Percentiles rank a stretch among this genome's conserved stretches.
Evolutionary conservation across 2,329 filamentous ascomycete genomes (phyloP).

Genomic region (Penicillium expansum): DNA sequence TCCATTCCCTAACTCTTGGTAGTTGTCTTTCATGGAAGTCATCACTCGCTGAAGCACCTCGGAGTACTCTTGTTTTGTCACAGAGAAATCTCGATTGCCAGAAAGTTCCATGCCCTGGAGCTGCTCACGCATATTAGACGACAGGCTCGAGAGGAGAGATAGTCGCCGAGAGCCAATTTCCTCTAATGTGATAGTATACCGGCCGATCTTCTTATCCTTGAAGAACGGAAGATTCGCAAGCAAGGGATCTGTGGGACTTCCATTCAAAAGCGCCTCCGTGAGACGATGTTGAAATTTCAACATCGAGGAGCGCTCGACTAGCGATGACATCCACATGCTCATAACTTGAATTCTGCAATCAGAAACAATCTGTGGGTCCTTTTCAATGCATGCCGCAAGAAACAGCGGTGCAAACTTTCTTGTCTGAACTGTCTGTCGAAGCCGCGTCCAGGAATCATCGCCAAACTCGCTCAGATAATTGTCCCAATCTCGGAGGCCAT

Average conservation of each 20-base stretch:
- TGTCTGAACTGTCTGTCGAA: conserved; percentile 48
- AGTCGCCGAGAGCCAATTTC: conserved; percentile 57
- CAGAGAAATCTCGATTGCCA: conserved; percentile 36
- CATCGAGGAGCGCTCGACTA: conserved; percentile 59
- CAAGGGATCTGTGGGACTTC: conserved; percentile 46
- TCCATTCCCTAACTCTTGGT: conserved; percentile 51
- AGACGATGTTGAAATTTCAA: conserved; percentile 61
- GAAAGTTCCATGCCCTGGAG: conserved; percentile 39
- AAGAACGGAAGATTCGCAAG: conserved; percentile 59
- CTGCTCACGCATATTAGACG: conserved; percentile 59
- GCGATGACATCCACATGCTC: conserved; percentile 52
- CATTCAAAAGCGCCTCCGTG: conserved; percentile 54
- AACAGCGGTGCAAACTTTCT: conserved; percentile 49
- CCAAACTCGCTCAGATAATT: conserved; percentile 57
- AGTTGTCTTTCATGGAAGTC: conserved; percentile 60
- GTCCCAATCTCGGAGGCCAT: conserved; percentile 52
- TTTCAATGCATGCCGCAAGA: conserved; percentile 45
- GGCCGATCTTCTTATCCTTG: conserved; percentile 33
- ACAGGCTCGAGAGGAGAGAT: conserved; percentile 54
- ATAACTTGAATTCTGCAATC: conserved; percentile 51
- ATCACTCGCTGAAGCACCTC: conserved; percentile 56
- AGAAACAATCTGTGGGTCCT: conserved; percentile 40
- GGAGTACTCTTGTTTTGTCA: conserved; percentile 46
- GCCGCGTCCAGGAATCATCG: conserved; percentile 48
- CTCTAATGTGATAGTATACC: conserved; percentile 49